phyloP scores from a whole-genome alignment of 2,329 filamentous ascomycete species.

The Epicoccum sorghinum region DNA sequence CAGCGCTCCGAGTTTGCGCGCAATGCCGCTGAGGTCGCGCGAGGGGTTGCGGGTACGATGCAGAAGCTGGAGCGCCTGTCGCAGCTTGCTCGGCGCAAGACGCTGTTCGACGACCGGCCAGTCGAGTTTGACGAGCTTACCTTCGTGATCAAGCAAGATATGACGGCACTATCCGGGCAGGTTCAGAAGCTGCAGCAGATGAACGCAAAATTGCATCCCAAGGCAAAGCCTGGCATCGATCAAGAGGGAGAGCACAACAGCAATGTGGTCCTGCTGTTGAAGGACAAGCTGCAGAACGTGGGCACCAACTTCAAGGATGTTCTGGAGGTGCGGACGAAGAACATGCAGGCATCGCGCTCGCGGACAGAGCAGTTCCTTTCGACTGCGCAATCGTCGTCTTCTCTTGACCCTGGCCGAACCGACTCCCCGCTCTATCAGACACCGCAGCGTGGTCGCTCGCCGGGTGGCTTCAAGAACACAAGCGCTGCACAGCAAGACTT shows the following conservation, averaged over 20 bases:
- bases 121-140: slow-evolving; percentile 97
- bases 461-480: slow-evolving; percentile 52
- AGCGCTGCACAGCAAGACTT: slow-evolving; percentile 65
- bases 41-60: slow-evolving; percentile 90
- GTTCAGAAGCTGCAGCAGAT: slow-evolving; percentile 83
- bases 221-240: slow-evolving; percentile 57
- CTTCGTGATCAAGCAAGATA: slow-evolving; percentile 96
- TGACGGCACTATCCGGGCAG: slow-evolving; percentile 83
- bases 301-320: slow-evolving; percentile 97
- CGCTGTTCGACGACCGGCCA: slow-evolving; percentile 93
- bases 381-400: slow-evolving; percentile 71
- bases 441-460: slow-evolving; percentile 68
- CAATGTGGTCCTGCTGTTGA: slow-evolving; percentile 90
- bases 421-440: slow-evolving; percentile 88
- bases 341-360: slow-evolving; percentile 91
- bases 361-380: slow-evolving; percentile 97
- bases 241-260: slow-evolving; percentile 98
- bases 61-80: slow-evolving; percentile 93
- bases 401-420: slow-evolving; percentile 69
- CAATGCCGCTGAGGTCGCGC: slow-evolving; percentile 87
- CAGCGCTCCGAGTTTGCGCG: slow-evolving; percentile 89
- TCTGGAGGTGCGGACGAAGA: slow-evolving; percentile 93
- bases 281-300: slow-evolving; percentile 90
- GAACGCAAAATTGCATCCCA: slow-evolving; percentile 75
- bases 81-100: slow-evolving; percentile 93